Base-by-base conservation (phyloP, 441 rosid species). In the Euphorbia schlechtendalii region DNA sequence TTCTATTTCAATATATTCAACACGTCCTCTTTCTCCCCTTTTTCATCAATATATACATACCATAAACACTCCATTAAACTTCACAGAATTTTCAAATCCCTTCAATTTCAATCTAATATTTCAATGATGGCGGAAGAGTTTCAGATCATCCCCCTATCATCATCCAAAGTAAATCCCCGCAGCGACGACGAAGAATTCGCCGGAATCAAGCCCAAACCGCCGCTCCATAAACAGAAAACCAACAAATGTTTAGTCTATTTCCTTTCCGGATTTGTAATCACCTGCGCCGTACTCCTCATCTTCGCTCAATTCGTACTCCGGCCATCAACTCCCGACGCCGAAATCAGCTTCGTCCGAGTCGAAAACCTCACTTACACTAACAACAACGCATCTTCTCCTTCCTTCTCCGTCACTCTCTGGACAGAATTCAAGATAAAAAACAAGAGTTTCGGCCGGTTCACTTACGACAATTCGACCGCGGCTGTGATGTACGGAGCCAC, bases 371-470 rank as follows among this genome's bases (percentile, higher is more conserved):
- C 18, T 24, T 41, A 55, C 15, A 3, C 18, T 0, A 58, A 73
- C 21, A 64, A 66, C 3, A 79, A 71, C 21, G 53, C 69, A 5
- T 11, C 78, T 0, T n/a, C 12, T 6, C 72, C 80, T 11, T 74
- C 66, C 43, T 76, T 82, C 57, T 82, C 77, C 65, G 69, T 67
- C 40, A 83, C 83, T 10, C 63, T 88, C 3, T 65, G 69, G 8
- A 57, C 82, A 0, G 80, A 72, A 46, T 4, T 88, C 24, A 51
- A 68, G 24, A 61, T 88, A 2, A 51, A 82, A 63, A 91, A 88
- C 25, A 2, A 65, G 28, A 91, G 87, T 69, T 86, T 84, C 56
- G 90, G 89, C 0, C 70, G 22, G 25, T 88, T 85, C 71, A 65
- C 76, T 25, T 83, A 72, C 27, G 79, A 34, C 1, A 71, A 78